These are phyloP conservation scores for Heliamphora pulchella DNA, from an alignment of 179 eudicot species.

Conservation along the genomic window DNA sequence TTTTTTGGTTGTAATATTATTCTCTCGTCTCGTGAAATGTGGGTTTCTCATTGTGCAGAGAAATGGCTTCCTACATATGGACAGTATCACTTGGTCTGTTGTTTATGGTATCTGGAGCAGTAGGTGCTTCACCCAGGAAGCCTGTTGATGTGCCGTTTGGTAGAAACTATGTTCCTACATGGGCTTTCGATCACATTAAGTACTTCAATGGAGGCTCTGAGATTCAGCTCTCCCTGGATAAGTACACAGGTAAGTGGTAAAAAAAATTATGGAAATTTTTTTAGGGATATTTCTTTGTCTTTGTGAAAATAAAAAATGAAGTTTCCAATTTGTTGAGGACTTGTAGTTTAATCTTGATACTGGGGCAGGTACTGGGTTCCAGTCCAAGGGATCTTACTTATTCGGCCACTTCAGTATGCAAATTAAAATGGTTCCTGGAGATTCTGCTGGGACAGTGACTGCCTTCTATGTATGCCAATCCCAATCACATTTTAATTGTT, in stretches of 20 bases:
- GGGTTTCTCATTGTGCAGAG: conserved; percentile 9
- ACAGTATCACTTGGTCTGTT: neutral
- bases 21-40: neutral
- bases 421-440: conserved; percentile 61
- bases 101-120: conserved; percentile 14
- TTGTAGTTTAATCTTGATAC: neutral
- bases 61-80: conserved; percentile 2
- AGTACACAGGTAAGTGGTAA: conserved; percentile 46
- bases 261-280: no score
- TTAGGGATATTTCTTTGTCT: no score
- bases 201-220: conserved; percentile 58
- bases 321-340: neutral
- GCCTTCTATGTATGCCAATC: conserved; percentile 54
- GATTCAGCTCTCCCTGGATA: conserved; percentile 55
- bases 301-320: neutral
- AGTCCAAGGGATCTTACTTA: conserved; percentile 70
- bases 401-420: conserved; percentile 84
- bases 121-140: conserved; percentile 38
- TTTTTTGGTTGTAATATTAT: neutral
- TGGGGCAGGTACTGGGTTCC: conserved; percentile 64
- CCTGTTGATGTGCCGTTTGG: conserved; percentile 55
- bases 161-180: conserved; percentile 56
- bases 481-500: neutral
- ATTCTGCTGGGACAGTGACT: conserved; percentile 80
- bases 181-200: conserved; percentile 77